Base-by-base conservation (phyloP, 495 filamentous ascomycete species). In the Daldinia caldariorum region DNA sequence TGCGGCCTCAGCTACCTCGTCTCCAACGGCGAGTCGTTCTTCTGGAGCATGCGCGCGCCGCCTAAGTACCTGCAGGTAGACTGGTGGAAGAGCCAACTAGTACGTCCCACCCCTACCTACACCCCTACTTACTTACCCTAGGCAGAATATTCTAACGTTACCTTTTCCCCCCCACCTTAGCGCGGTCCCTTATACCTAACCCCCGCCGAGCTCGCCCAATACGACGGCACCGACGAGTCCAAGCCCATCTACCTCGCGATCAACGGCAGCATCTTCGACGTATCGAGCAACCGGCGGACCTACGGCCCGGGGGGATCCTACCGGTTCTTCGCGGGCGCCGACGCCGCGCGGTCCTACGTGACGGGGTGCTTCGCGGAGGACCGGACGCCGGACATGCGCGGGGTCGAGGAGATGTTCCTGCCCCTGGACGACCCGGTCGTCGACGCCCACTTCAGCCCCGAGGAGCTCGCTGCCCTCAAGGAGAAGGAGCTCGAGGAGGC, bases 261-360 rank as follows among this genome's bases (percentile, higher is more conserved):
- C 50, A 99, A 99, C 82, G 92, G 94, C 58, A 90, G 87, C 64
- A 92, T 99, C 83, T 98, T 93, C 86, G 95, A 99, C 79, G 96
- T 99, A 38, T 89, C 90, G 12, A 82, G 86, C 6, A 91, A 90
- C 67, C 87, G 84, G 0, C 79, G 82, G 18, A 88, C 90, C 70
- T 99, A 99, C 85, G 94, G 95, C 1, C 92, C 94, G 0, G 94
- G 92, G 16, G 96, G 95, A 2, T 86, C 85, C 50, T 99, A 99
- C 84, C 83, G 88, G 58, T 91, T 92, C 81, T 97, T 99, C 79
- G 84, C 93, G 0, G 95, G 95, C 34, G 83, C 84, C 16, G 95
- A 99, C 79, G 95, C 95, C 6, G 87, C 91, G 2, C 90, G 95
- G 31, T 92, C 91, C 4, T 99, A 93, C 80, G 89, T 99, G n/a